phyloP scores from a whole-genome alignment of 2,329 filamentous ascomycete genomes.

The Stenocarpella maydis region DNA sequence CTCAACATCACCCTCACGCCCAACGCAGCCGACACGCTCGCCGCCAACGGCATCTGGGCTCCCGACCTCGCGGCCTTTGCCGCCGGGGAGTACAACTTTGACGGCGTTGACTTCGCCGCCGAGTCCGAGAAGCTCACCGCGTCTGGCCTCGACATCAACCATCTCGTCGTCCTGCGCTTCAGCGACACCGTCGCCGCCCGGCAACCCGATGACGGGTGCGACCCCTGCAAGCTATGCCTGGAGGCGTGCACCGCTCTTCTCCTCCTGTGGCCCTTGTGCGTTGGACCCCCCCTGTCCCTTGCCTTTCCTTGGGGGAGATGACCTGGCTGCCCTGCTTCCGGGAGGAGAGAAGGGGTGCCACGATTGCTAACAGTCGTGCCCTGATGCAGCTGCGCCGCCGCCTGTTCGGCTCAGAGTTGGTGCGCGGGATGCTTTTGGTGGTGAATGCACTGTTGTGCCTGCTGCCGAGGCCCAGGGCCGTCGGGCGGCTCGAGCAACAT shows the following conservation, averaged over 20 bases:
- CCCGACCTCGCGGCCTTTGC: conserved; percentile 5
- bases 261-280: no score
- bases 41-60: conserved; percentile 8
- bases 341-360: no score
- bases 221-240: no score
- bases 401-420: background rate
- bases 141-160: background rate
- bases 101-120: conserved; percentile 5
- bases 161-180: background rate
- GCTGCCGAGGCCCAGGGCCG: no score
- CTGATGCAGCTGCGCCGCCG: background rate
- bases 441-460: no score
- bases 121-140: background rate
- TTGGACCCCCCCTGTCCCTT: no score
- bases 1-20: background rate
- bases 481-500: background rate
- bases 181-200: background rate
- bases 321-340: no score
- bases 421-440: background rate
- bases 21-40: conserved; percentile 10
- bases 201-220: no score
- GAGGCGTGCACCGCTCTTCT: no score
- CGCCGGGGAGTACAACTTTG: background rate
- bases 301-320: no score
- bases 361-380: background rate